phyloP scores from a whole-genome alignment of 768 basidiomycete species.

The Fomitopsis serialis region DNA sequence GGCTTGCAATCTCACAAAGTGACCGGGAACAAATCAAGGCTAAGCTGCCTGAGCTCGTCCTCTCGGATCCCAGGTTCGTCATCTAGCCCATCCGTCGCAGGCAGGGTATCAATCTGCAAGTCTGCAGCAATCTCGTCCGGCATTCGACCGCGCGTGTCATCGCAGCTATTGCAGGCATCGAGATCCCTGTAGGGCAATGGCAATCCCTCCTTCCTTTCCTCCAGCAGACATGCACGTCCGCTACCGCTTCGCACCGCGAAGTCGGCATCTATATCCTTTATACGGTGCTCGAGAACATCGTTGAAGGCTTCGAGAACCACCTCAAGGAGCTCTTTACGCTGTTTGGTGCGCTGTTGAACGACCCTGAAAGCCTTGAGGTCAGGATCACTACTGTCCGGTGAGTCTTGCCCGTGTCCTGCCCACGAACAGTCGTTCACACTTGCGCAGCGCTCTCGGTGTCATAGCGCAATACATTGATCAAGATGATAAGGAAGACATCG shows the following conservation, averaged over 20 bases:
- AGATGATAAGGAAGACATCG: slow-evolving; percentile 84
- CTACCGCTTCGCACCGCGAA: slow-evolving; percentile 76
- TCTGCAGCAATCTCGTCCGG: slow-evolving; percentile 75
- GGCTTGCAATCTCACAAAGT: slow-evolving; percentile 64
- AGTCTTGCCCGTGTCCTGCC: slow-evolving; percentile 11
- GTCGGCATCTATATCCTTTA: slow-evolving; percentile 86
- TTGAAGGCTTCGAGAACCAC: slow-evolving; percentile 82
- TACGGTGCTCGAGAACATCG: slow-evolving; percentile 87
- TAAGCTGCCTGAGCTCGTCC: slow-evolving; percentile 71
- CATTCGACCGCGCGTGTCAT: slow-evolving; percentile 91
- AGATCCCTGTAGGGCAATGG: slow-evolving; percentile 79
- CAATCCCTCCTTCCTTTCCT: slow-evolving; percentile 85
- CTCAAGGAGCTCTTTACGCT: slow-evolving; percentile 73
- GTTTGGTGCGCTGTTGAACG: slow-evolving; percentile 64
- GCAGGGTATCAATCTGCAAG: background rate
- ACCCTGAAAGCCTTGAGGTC: slow-evolving; percentile 86
- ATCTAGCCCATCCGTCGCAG: slow-evolving; percentile 3
- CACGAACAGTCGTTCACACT: background rate
- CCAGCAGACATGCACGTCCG: slow-evolving; percentile 66
- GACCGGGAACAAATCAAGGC: slow-evolving; percentile 81
- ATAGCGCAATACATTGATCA: slow-evolving; percentile 89
- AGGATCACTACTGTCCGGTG: slow-evolving; percentile 85
- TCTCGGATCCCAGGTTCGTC: slow-evolving; percentile 73
- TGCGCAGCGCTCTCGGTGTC: slow-evolving; percentile 72
- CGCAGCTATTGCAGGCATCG: slow-evolving; percentile 87